Base-by-base conservation (phyloP, 441 rosid species). In the Flueggea neowawraea region DNA sequence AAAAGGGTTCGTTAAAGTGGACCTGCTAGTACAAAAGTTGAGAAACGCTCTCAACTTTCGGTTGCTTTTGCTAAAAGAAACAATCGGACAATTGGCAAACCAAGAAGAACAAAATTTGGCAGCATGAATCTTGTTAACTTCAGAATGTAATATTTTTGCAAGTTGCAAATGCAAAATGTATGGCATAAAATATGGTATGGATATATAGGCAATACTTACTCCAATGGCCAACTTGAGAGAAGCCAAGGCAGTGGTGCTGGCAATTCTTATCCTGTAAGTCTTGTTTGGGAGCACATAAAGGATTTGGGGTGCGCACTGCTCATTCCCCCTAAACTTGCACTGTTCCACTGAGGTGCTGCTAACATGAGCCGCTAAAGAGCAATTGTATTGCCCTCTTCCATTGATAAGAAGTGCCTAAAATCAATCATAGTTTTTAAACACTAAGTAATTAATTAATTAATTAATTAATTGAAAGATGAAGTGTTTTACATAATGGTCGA, bases 381-480 rank as follows among this genome's bases (percentile, higher is more conserved):
- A 92, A 33, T 77, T 76, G 65, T 62, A 88, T 68, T 93, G 90
- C 43, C 98, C 98, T 70, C 92, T 86, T 63, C 97, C 96, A 57
- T 93, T 86, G 11, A 93, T 80, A 57, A 93, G 74, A 33, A 93
- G 66, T 36, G 67, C 74, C 97, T 91, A 77, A 43, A 51, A 44
- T 17, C 13, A 3, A 39, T 31, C 13, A 61, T 41, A 15, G 16
- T 44, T 13, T 54, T 16, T 41, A 10, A 1, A n/a, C 47, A 32
- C 12, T 57, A 12, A n/a, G n/a, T n/a, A n/a, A 13, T 39, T 7
- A 0, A 43, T 22, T 22, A 22, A 2, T 22, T 22, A 22, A 22
- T 22, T 22, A 2, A 22, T 22, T 22, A 2, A 22, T 2, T 22
- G 28, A 22, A 22, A 22, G 28, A 22, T 22, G 28, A 22, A 22